A percentile compares a stretch with the other conserved stretches of the same genome.
phyloP scores from a whole-genome alignment of 1,139 yeast species.

The Debaryomyces sp. region DNA sequence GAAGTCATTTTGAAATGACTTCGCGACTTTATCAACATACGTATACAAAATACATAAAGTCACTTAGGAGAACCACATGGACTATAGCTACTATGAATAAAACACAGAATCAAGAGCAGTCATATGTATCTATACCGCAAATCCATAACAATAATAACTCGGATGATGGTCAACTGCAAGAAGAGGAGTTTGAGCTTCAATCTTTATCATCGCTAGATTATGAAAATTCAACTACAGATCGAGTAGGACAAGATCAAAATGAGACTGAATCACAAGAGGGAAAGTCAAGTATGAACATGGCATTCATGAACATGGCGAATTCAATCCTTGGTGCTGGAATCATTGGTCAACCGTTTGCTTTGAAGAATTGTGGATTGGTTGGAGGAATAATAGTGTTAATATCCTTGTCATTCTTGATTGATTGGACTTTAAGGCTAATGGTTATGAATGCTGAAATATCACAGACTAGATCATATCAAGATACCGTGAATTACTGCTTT shows the following conservation, averaged over 20 bases:
- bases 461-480: slow-evolving; percentile 81
- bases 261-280: slow-evolving; percentile 22
- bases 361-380: slow-evolving; percentile 73
- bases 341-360: slow-evolving; percentile 91
- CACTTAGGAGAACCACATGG: not conserved
- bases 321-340: slow-evolving; percentile 96
- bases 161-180: slow-evolving; percentile 12
- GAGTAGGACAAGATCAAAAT: slow-evolving; percentile 8
- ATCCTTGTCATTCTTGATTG: slow-evolving; percentile 68
- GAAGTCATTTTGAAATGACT: not conserved
- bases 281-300: slow-evolving; percentile 70
- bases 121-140: slow-evolving; percentile 16
- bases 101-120: slow-evolving; percentile 4
- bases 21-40: not conserved
- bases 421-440: slow-evolving; percentile 81
- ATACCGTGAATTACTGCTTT: slow-evolving; percentile 77
- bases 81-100: not conserved
- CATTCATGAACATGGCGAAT: slow-evolving; percentile 97
- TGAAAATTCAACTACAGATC: slow-evolving; percentile 16
- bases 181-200: slow-evolving; percentile 29
- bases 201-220: slow-evolving; percentile 26
- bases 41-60: not conserved
- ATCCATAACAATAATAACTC: slow-evolving; percentile 7
- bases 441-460: slow-evolving; percentile 82
- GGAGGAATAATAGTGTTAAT: slow-evolving; percentile 71